These are phyloP conservation scores for Rostrohypoxylon terebratum DNA, from an alignment of 495 filamentous ascomycete genomes.

Conservation along the genomic window DNA sequence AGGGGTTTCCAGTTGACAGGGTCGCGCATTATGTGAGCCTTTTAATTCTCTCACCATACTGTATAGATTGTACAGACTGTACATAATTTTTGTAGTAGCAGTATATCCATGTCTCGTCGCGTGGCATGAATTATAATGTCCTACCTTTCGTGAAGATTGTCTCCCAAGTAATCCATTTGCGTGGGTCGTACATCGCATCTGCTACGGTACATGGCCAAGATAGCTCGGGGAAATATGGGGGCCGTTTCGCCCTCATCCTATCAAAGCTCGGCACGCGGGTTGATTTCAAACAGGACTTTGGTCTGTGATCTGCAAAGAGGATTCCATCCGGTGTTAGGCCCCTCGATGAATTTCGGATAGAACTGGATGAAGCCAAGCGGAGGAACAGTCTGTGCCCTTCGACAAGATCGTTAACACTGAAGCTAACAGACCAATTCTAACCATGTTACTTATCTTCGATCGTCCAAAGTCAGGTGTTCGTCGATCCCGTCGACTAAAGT, in stretches of 20 bases:
- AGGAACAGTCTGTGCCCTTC: not conserved
- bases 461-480: not conserved
- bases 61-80: not conserved
- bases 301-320: conserved; percentile 24
- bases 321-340: conserved; percentile 12
- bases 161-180: conserved; percentile 19
- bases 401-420: not conserved
- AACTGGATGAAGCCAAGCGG: not conserved
- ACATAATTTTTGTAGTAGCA: conserved; percentile 13
- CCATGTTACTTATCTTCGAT: conserved; percentile 14
- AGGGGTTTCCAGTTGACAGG: conserved; percentile 12
- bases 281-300: conserved; percentile 40
- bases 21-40: conserved; percentile 38
- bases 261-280: conserved; percentile 25
- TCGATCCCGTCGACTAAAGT: conserved; percentile 1
- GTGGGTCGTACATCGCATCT: conserved; percentile 32
- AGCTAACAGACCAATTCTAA: conserved; percentile 9
- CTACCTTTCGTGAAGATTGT: conserved; percentile 3
- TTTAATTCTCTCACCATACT: conserved; percentile 43
- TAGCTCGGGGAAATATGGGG: conserved; percentile 43
- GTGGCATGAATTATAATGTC: conserved; percentile 22
- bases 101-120: conserved; percentile 28
- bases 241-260: conserved; percentile 36
- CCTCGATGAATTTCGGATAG: conserved; percentile 19
- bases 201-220: conserved; percentile 16